These are phyloP conservation scores for Geranium rotundifolium DNA, from an alignment of 345 rosid species.

Conservation along the genomic window DNA sequence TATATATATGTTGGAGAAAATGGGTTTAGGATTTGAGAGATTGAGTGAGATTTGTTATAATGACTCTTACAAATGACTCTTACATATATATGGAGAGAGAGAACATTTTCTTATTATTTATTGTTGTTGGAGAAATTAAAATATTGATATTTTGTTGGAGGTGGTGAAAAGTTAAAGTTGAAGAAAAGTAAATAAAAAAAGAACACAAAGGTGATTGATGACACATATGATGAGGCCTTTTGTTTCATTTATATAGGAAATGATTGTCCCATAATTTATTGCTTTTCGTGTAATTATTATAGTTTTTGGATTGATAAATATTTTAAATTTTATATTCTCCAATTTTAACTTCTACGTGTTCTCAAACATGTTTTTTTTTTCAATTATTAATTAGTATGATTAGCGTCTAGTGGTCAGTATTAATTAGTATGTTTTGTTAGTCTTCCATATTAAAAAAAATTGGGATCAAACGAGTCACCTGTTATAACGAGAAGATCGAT, in stretches of 20 bases:
- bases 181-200: no score
- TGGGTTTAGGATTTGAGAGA: not conserved
- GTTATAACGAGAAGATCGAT: no score
- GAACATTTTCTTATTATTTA: not conserved
- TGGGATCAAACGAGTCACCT: no score
- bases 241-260: conserved; percentile 31
- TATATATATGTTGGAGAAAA: not conserved
- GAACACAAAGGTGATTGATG: conserved; percentile 41
- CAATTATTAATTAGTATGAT: no score
- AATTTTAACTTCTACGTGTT: no score
- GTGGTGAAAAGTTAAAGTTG: not conserved
- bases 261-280: conserved; percentile 66
- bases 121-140: not conserved
- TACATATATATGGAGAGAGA: not conserved
- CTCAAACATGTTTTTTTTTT: no score
- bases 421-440: no score
- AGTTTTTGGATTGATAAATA: no score
- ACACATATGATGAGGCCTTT: conserved; percentile 34
- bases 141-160: not conserved
- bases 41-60: not conserved
- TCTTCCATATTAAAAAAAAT: no score
- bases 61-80: not conserved
- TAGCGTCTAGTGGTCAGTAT: no score
- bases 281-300: conserved; percentile 21
- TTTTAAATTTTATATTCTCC: no score